Percentiles rank a stretch among this genome's conserved stretches.
phyloP scores from a whole-genome alignment of 352 stramenopile species.

The Hyaloperonospora brassicae region DNA sequence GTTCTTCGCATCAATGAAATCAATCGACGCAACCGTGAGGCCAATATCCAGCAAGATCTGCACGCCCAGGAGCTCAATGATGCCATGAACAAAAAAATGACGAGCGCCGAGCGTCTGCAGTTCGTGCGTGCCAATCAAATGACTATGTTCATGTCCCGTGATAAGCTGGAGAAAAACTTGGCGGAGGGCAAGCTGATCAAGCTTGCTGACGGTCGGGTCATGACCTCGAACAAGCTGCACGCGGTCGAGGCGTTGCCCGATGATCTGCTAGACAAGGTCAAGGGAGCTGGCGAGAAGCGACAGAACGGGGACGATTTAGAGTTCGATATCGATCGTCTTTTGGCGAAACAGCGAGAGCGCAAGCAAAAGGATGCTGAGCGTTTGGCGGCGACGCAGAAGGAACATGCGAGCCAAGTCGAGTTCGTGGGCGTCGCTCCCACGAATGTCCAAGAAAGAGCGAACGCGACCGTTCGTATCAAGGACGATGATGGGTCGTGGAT shows the following conservation, averaged over 20 bases:
- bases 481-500: slow-evolving; percentile 81
- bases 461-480: slow-evolving; percentile 73
- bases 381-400: slow-evolving; percentile 35
- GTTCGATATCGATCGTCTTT: slow-evolving; percentile 67
- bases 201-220: slow-evolving; percentile 63
- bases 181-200: slow-evolving; percentile 64
- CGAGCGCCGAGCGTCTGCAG: slow-evolving; percentile 70
- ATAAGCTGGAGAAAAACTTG: slow-evolving; percentile 81
- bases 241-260: slow-evolving; percentile 76
- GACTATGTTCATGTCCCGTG: slow-evolving; percentile 77
- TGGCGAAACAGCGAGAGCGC: slow-evolving; percentile 62
- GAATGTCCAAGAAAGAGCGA: slow-evolving; percentile 64
- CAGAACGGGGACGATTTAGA: slow-evolving; percentile 31
- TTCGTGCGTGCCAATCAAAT: slow-evolving; percentile 78
- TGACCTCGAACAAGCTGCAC: slow-evolving; percentile 82
- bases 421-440: slow-evolving; percentile 49
- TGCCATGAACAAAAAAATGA: slow-evolving; percentile 73
- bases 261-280: slow-evolving; percentile 51
- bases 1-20: slow-evolving; percentile 82
- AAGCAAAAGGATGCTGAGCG: slow-evolving; percentile 47
- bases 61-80: slow-evolving; percentile 64
- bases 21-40: slow-evolving; percentile 72
- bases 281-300: slow-evolving; percentile 30
- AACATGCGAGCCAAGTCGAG: slow-evolving; percentile 46
- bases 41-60: slow-evolving; percentile 79